Conservation (phyloP, 1,284 basidiomycete species). For the Cutaneotrichosporon curvatum region DNA sequence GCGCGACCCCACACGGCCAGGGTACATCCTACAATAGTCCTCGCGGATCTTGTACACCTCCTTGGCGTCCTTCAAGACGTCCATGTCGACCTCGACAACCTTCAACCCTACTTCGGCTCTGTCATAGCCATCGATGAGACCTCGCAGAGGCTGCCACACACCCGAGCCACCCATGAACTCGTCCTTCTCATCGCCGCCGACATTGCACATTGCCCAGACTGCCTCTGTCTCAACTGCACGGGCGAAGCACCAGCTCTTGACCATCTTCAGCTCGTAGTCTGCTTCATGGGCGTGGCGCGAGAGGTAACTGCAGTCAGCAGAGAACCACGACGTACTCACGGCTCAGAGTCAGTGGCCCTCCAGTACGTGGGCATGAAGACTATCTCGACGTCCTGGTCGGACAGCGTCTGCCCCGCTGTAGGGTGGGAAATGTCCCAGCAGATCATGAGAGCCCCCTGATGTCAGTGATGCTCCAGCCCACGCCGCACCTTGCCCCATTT, state of each 20-base stretch:
- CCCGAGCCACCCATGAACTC: slow-evolving; percentile 39
- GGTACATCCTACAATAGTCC: slow-evolving; percentile 13
- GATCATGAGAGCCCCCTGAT: slow-evolving; percentile 15
- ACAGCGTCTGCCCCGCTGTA: slow-evolving; percentile 28
- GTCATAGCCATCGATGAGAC: slow-evolving; percentile 2
- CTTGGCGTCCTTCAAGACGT: slow-evolving; percentile 26
- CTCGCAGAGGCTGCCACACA: slow-evolving; percentile 11
- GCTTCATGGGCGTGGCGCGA: slow-evolving; percentile 11
- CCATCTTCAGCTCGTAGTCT: slow-evolving; percentile 29
- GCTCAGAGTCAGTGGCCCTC: slow-evolving; percentile 41
- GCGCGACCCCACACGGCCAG: no score
- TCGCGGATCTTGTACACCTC: slow-evolving; percentile 37
- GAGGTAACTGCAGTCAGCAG: slow-evolving; percentile 5
- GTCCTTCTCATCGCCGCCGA: slow-evolving; percentile 27
- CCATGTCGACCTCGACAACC: slow-evolving; percentile 26
- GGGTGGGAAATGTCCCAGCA: slow-evolving; percentile 45
- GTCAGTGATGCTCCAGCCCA: slow-evolving; percentile 14
- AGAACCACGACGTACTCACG: slow-evolving; percentile 24
- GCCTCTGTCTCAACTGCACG: slow-evolving; percentile 43
- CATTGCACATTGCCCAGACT: slow-evolving; percentile 40
- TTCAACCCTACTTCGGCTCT: slow-evolving; percentile 15
- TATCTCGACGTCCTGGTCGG: slow-evolving; percentile 37
- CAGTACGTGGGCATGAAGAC: slow-evolving; percentile 45
- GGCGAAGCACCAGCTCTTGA: slow-evolving; percentile 31
- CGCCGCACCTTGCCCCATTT: slow-evolving; percentile 42